phyloP scores from a whole-genome alignment of 192 early-diverging fungal species.

The Chytriomyces confervae region DNA sequence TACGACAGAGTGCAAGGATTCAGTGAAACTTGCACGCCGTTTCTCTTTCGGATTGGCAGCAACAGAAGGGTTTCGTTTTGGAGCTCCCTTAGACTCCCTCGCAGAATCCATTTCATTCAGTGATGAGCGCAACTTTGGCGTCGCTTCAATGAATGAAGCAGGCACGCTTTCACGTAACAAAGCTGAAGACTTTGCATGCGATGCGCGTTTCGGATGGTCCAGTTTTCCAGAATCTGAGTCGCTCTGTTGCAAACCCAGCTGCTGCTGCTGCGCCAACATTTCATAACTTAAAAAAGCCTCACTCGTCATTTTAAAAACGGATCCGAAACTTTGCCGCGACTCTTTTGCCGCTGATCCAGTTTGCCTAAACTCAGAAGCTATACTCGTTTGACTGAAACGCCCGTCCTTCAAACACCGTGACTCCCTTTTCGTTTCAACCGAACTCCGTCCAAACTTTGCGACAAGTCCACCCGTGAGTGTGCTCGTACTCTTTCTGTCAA shows the following conservation, averaged over 20 bases:
- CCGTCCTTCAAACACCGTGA: background rate
- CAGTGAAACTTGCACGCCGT: background rate
- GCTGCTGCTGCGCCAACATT: background rate
- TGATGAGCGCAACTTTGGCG: too few relatives aligned
- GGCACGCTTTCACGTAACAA: too few relatives aligned
- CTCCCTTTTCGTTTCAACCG: background rate
- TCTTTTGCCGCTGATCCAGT: background rate
- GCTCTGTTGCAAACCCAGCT: background rate
- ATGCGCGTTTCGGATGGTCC: background rate
- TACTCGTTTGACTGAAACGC: background rate
- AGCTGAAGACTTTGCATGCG: background rate
- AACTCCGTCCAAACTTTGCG: background rate
- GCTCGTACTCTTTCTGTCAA: background rate
- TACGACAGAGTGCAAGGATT: background rate
- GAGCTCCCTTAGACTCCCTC: background rate
- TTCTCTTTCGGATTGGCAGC: background rate
- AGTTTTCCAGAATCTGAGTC: background rate
- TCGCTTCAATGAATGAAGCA: too few relatives aligned
- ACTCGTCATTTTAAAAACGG: background rate
- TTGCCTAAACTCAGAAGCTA: background rate
- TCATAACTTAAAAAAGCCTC: background rate
- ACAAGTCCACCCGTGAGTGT: background rate
- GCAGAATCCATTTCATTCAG: background rate
- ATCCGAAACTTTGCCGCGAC: background rate
- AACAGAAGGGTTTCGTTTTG: background rate